Evolutionary conservation across 768 basidiomycete genomes (phyloP).

Genomic region (Terana coerulea): DNA sequence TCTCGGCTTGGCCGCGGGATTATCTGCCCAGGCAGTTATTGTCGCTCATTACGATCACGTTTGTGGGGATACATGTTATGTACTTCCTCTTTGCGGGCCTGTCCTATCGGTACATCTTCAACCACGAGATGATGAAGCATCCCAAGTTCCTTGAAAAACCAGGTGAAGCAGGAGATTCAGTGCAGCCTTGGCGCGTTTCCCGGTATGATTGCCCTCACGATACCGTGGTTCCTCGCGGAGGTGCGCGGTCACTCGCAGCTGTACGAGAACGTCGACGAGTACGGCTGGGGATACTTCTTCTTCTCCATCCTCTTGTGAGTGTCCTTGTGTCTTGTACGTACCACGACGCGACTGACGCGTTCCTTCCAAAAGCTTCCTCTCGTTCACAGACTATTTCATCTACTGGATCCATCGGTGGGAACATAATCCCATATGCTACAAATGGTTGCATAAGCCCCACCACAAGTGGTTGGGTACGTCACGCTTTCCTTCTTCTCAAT

Average conservation of each 20-base stretch:
- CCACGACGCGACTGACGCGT: slow-evolving; percentile 8
- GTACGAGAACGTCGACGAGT: slow-evolving; percentile 76
- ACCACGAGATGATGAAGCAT: slow-evolving; percentile 93
- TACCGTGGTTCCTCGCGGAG: slow-evolving; percentile 94
- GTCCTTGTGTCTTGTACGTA: background rate
- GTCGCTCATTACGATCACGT: slow-evolving; percentile 68
- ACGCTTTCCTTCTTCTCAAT: background rate
- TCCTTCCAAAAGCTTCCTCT: slow-evolving; percentile 58
- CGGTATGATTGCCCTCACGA: slow-evolving; percentile 72
- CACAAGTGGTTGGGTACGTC: slow-evolving; percentile 96
- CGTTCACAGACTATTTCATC: slow-evolving; percentile 90
- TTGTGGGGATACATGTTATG: slow-evolving; percentile 76
- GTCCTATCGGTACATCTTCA: slow-evolving; percentile 86
- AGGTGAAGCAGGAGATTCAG: slow-evolving; percentile 78
- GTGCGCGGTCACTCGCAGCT: slow-evolving; percentile 79
- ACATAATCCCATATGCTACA: slow-evolving; percentile 86
- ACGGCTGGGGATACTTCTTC: slow-evolving; percentile 71
- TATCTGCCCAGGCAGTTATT: slow-evolving; percentile 74
- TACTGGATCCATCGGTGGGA: slow-evolving; percentile 96
- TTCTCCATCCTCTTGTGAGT: slow-evolving; percentile 69
- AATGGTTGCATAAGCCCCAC: slow-evolving; percentile 92
- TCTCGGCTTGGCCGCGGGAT: slow-evolving; percentile 82
- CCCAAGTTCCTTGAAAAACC: slow-evolving; percentile 90
- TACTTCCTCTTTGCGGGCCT: slow-evolving; percentile 88
- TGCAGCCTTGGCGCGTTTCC: slow-evolving; percentile 77